Percentiles rank a stretch among this genome's conserved stretches.
Conservation (phyloP, 2,329 filamentous ascomycete species). For the Herpotrichia juniperi region DNA sequence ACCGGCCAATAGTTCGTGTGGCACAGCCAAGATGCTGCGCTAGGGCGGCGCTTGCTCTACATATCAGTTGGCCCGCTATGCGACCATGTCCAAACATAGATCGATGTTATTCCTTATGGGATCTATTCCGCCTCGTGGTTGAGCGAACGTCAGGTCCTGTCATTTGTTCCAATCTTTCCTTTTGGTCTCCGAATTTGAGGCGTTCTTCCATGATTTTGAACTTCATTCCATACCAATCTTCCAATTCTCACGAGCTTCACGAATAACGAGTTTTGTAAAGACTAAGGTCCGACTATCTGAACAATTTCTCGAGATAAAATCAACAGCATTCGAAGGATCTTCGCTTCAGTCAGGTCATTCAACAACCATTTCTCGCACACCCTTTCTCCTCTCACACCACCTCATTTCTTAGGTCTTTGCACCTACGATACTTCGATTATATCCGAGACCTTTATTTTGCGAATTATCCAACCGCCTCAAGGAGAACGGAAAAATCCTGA, state of each 20-base stretch:
- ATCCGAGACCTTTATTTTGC: no score
- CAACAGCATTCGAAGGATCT: background rate
- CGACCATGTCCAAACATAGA: slow-evolving; percentile 4
- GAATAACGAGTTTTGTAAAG: background rate
- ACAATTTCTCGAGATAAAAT: no score
- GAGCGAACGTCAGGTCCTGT: background rate
- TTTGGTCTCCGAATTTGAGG: background rate
- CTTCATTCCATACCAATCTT: background rate
- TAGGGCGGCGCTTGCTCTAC: background rate
- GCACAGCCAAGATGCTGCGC: background rate
- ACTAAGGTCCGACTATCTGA: background rate
- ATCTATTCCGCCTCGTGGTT: background rate
- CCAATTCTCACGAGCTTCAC: background rate
- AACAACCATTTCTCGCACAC: no score
- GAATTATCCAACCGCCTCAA: no score
- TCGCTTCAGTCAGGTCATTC: no score
- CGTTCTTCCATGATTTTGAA: background rate
- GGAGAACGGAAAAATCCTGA: no score
- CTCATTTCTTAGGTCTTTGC: no score
- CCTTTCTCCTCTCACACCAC: no score
- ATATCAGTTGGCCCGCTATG: background rate
- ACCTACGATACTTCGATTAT: no score
- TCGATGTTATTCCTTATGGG: slow-evolving; percentile 3
- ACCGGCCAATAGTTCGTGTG: slow-evolving; percentile 3
- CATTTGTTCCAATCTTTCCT: background rate